Evolutionary conservation across 257 asterid genomes (phyloP).

Genomic region (Penstemon newberryi): DNA sequence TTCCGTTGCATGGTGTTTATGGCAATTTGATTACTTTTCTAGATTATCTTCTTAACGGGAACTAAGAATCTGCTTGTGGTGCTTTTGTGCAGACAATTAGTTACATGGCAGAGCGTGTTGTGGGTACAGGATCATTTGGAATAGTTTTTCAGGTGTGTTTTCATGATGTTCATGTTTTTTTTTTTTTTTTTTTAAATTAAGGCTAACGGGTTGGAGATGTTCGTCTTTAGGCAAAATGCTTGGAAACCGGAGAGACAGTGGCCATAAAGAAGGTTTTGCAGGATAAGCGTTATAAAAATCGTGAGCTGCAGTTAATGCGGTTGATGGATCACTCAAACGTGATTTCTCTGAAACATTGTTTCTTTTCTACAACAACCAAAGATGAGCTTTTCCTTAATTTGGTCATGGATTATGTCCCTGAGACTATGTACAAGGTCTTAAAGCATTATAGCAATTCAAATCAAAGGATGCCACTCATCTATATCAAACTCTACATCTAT

Average conservation of each 20-base stretch:
- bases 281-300: slow-evolving; percentile 86
- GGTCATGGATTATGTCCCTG: slow-evolving; percentile 95
- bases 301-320: slow-evolving; percentile 94
- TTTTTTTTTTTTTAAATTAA: neutral
- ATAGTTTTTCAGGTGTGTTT: slow-evolving; percentile 79
- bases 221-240: slow-evolving; percentile 78
- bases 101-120: slow-evolving; percentile 97
- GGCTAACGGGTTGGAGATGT: slow-evolving; percentile 22
- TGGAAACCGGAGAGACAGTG: slow-evolving; percentile 89
- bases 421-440: slow-evolving; percentile 75
- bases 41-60: slow-evolving; percentile 1
- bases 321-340: slow-evolving; percentile 87
- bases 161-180: neutral
- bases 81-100: slow-evolving; percentile 76
- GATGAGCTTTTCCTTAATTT: slow-evolving; percentile 94
- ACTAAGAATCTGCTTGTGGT: slow-evolving; percentile 33
- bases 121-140: slow-evolving; percentile 95
- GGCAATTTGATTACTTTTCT: slow-evolving; percentile 1
- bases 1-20: slow-evolving; percentile 16
- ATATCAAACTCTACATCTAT: slow-evolving; percentile 83
- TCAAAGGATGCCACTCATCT: slow-evolving; percentile 88
- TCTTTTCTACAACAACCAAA: slow-evolving; percentile 86
- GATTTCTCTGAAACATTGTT: slow-evolving; percentile 82
- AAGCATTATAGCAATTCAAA: slow-evolving; percentile 81
- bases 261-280: slow-evolving; percentile 93